Evolutionary conservation across 495 filamentous ascomycete genomes (phyloP), one percentile per base, ranked within the genome.

Genomic region (Aspergillus carlsbadensis): DNA sequence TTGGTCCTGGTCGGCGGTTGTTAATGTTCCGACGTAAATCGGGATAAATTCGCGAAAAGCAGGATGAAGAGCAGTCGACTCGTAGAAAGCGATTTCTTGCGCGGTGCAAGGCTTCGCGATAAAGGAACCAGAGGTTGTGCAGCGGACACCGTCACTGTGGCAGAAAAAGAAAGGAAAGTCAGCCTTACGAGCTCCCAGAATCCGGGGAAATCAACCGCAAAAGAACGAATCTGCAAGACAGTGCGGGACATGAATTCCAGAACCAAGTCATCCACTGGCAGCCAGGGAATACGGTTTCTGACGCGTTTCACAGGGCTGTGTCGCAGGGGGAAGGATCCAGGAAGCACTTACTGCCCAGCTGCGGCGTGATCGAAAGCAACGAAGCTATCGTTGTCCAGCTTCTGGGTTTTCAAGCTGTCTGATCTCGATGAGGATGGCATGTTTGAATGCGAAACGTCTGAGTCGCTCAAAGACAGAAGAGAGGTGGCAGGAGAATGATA

Each of bases 71-170:
- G 78, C 62, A 36, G 86, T 85, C 22, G 86, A 83, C 71, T 97
- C 86, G 82, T 99, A 99, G 74, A 99, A 99, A 22, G 84, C 83
- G 55, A 96, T 84, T 74, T 99, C 94, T 54, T 84, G 81, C 39
- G 82, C 70, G 6, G 90, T 96, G 73, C 94, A 97, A 26, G 94
- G 94, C 72, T 99, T 99, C 69, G 97, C 90, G 66, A 99, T 87
- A 15, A 97, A 77, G 53, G 88, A 82, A 64, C 94, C 94, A 46
- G 89, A 87, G 50, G 80, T 74, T 64, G 96, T 91, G 67, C 87
- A 92, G 58, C 96, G 84, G 41, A 96, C 92, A 60, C 94, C 94
- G 42, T 94, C 92, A 73, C 92, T 98, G 70, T 46, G 22, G 40
- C 24, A 17, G 21, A 43, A 50, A 42, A 33, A 37, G 36, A 50